Evolutionary conservation across 108 stramenopile genomes (phyloP), one percentile per base, ranked within the genome.

Genomic region (Conticribra guillardii): DNA sequence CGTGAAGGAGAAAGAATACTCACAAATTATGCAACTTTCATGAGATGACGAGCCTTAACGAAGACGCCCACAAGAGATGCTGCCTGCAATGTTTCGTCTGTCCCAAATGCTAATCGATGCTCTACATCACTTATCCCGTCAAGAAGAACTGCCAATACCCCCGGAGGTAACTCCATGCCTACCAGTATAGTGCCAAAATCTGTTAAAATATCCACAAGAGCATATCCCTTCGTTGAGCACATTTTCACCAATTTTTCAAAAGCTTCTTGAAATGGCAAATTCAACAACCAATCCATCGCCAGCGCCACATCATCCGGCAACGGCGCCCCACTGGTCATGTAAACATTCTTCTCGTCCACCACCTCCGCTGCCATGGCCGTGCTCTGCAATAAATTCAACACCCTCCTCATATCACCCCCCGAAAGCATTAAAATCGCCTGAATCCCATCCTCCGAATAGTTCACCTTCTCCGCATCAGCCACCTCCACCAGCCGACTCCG

Each of bases 351-450:
- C 62, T 90, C 88, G 64, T 89, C 77, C 33, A 95, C 82, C 18
- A 52, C 54, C 16, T 50, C 67, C 54, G 60, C 72, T 16, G 89
- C 86, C 95, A 96, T 96, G 82, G 88, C 71, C 19, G 95, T 89
- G 22, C 91, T 85, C 63, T 96, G 95, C 71, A 96, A 64, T 54
- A 96, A 79, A 70, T 96, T 96, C 64, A 96, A 69, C 14, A 96
- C 95, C n/a, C 95, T 82, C 63, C 95, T 83, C 95, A 96, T 93
- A 75, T 96, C 95, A 4, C 95, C 95, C 50, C 89, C 89, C 67
- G 80, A 76, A 46, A 96, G 72, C 58, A 71, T 63, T 60, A 96
- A 69, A 60, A 96, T 90, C 31, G 91, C 91, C 60, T 86, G 60
- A 21, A 89, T 66, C 29, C 92, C 91, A 78, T 90, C 87, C 53